Base-by-base conservation (phyloP, 2,329 filamentous ascomycete genomes). In the Dactylellina leptospora region DNA sequence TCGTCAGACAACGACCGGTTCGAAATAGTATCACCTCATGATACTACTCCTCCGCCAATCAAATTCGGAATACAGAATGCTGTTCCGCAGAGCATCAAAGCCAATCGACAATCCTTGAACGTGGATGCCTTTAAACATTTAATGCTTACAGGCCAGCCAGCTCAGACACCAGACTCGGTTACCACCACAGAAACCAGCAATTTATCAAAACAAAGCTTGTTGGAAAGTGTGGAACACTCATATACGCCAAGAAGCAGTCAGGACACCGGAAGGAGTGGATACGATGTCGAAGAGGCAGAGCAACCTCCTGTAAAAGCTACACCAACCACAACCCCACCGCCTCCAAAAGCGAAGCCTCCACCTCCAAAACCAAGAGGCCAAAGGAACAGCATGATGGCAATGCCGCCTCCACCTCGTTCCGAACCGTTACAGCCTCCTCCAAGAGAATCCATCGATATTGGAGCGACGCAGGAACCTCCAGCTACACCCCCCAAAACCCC, bases 41-140 rank as follows among this genome's bases (percentile, higher is more conserved):
- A 53, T 16, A 40, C 40, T 22, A n/a, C 44, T 38, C 55, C 71
- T 28, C 72, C 4, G 61, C 76, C 2, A 75, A 74, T 45, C 74
- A 68, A 44, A 77, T 75, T 73, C 78, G 79, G 18, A 45, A 77
- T 75, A 76, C 78, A 72, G 76, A 76, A 62, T 51, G 70, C 56
- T 47, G 73, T n/a, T 42, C 62, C 72, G 74, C 76, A 76, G 74
- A 63, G 74, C 75, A 50, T 80, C 78, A 77, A 78, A 28, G 33
- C 44, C 3, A 61, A 78, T 36, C 63, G 75, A 16, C 75, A 77
- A 44, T 83, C 86, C 0, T 80, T 93, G 74, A 90, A 95, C 77
- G 91, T 93, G 0, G 87, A 91, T 77, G 87, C 90, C 5, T 95
- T 95, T 80, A 88, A 88, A 77, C 85, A 88, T 69, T 80, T 95